Evolutionary conservation across 805 yeast genomes (phyloP).

Genomic region (Wickerhamomyces alni): DNA sequence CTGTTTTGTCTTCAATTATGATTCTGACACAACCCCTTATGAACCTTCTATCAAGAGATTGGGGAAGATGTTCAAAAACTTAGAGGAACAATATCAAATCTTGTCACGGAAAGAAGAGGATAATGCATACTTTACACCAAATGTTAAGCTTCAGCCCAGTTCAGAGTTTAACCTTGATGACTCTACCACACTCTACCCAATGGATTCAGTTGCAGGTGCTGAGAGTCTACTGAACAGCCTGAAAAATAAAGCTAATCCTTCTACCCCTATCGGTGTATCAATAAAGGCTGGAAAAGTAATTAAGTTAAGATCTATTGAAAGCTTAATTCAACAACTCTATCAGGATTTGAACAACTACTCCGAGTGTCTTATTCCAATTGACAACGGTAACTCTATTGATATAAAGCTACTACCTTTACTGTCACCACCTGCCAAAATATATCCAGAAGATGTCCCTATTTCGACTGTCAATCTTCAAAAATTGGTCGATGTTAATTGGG

Average conservation of each 20-base stretch:
- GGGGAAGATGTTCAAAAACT: slow-evolving; percentile 81
- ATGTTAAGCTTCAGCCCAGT: not conserved
- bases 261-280: slow-evolving; percentile 21
- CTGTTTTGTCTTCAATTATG: slow-evolving; percentile 83
- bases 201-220: not conserved
- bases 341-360: slow-evolving; percentile 94
- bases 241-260: slow-evolving; percentile 16
- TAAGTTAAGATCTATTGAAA: slow-evolving; percentile 49
- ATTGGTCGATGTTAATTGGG: slow-evolving; percentile 90
- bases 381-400: slow-evolving; percentile 83
- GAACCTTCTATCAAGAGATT: slow-evolving; percentile 79
- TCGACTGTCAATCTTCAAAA: slow-evolving; percentile 71
- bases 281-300: slow-evolving; percentile 15
- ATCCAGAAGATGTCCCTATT: slow-evolving; percentile 84
- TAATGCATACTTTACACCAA: slow-evolving; percentile 26
- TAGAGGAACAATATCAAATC: slow-evolving; percentile 83
- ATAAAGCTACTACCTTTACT: slow-evolving; percentile 90
- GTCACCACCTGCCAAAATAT: slow-evolving; percentile 69
- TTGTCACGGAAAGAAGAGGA: slow-evolving; percentile 52
- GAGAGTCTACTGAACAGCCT: slow-evolving; percentile 24
- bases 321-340: slow-evolving; percentile 80
- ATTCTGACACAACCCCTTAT: slow-evolving; percentile 76
- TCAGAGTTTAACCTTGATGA: not conserved
- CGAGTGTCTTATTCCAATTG: slow-evolving; percentile 92
- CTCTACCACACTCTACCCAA: not conserved